A percentile compares a stretch with the other conserved stretches of the same genome.
Evolutionary conservation across 495 filamentous ascomycete genomes (phyloP).

Genomic region (Friedmanniomyces endolithicus): DNA sequence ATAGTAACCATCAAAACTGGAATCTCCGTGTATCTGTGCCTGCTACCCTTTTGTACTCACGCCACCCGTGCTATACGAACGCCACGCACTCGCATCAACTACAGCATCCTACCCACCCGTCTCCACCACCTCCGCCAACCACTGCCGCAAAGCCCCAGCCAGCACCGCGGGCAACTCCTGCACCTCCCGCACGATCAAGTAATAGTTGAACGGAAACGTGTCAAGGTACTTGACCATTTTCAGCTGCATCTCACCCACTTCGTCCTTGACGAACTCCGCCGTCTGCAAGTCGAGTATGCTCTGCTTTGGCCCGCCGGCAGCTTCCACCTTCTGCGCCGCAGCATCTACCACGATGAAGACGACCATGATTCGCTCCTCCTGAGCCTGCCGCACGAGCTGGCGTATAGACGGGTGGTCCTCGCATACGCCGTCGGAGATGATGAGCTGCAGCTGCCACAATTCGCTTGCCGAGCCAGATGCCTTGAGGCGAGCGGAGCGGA

Average conservation of each 20-base stretch:
- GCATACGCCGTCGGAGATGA: conserved; percentile 87
- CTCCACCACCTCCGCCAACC: conserved; percentile 84
- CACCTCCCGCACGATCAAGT: conserved; percentile 83
- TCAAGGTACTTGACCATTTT: conserved; percentile 79
- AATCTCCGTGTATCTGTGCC: too few relatives aligned
- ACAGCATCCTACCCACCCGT: background rate
- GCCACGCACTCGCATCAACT: too few relatives aligned
- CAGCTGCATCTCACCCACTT: conserved; percentile 49
- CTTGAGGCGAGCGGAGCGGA: conserved; percentile 59
- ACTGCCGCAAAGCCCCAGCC: conserved; percentile 79
- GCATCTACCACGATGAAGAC: conserved; percentile 95
- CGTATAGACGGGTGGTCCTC: conserved; percentile 76
- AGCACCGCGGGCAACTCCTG: conserved; percentile 79
- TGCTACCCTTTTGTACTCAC: too few relatives aligned
- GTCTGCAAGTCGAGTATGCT: conserved; percentile 71
- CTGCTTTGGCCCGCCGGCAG: conserved; percentile 27
- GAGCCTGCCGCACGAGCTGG: conserved; percentile 68
- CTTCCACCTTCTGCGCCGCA: conserved; percentile 33
- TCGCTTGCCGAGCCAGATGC: conserved; percentile 52
- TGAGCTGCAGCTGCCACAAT: conserved; percentile 90
- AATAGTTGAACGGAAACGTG: conserved; percentile 90
- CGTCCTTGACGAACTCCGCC: conserved; percentile 60
- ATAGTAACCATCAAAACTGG: too few relatives aligned
- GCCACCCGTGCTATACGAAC: too few relatives aligned
- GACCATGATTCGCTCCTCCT: conserved; percentile 92